These are phyloP conservation scores for Penicillium polonicum DNA, from an alignment of 2,329 filamentous ascomycete genomes.

Conservation along the genomic window DNA sequence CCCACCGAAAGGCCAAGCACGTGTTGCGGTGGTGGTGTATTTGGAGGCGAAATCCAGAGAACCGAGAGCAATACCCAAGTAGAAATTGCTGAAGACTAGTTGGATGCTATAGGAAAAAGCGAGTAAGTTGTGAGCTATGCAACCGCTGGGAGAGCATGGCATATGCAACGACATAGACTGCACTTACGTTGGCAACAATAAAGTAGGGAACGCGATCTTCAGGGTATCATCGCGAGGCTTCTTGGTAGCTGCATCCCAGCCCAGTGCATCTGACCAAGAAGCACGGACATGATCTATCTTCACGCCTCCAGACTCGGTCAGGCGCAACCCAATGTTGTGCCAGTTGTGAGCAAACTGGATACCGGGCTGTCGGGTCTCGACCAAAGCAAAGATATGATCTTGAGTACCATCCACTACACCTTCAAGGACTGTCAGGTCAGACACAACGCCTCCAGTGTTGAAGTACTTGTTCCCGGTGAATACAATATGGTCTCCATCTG, in stretches of 20 bases:
- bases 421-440: conserved; percentile 65
- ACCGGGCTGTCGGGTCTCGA: conserved; percentile 57
- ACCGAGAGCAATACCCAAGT: conserved; percentile 62
- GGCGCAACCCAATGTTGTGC: conserved; percentile 62
- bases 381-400: conserved; percentile 63
- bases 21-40: conserved; percentile 58
- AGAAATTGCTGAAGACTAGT: conserved; percentile 66
- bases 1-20: conserved; percentile 64
- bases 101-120: conserved; percentile 50
- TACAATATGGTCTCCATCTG: conserved; percentile 54
- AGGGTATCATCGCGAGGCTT: conserved; percentile 53
- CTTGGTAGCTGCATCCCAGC: conserved; percentile 56
- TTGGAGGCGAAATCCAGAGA: conserved; percentile 55
- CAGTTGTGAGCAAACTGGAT: conserved; percentile 59
- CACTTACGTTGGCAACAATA: conserved; percentile 59
- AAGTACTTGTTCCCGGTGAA: conserved; percentile 66
- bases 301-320: conserved; percentile 64
- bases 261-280: conserved; percentile 62
- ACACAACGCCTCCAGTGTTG: conserved; percentile 66
- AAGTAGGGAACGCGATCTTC: conserved; percentile 53
- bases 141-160: background rate
- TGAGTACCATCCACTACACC: conserved; percentile 59
- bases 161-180: background rate
- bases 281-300: conserved; percentile 58
- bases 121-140: background rate